A percentile compares a stretch with the other conserved stretches of the same genome.
Conservation (phyloP, 306 rosid genomes). For the Ziziphus jujuba region DNA sequence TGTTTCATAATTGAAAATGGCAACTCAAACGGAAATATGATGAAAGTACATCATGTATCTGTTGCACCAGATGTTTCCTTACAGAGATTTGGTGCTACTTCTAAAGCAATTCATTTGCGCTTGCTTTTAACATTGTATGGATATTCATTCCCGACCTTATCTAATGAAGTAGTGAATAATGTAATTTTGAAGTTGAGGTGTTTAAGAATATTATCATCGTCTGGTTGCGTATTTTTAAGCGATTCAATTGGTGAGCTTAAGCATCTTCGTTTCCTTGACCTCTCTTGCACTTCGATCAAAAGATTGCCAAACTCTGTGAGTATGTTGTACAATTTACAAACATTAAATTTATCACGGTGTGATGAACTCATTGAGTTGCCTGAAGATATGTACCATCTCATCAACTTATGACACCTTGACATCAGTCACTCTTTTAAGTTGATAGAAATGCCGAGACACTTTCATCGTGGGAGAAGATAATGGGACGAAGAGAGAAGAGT, state of each 20-base stretch:
- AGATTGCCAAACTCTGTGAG: conserved; percentile 13
- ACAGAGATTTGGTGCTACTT: not conserved
- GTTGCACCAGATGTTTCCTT: not conserved
- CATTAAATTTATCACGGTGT: too few relatives aligned
- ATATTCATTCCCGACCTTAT: not conserved
- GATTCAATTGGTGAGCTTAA: not conserved
- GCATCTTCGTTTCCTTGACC: conserved; percentile 10
- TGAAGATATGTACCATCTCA: not conserved
- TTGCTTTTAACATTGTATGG: not conserved
- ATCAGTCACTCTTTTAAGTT: not conserved
- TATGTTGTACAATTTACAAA: too few relatives aligned
- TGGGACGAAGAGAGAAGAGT: not conserved
- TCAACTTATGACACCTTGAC: conserved; percentile 17
- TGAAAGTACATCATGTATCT: not conserved
- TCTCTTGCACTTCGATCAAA: conserved; percentile 8
- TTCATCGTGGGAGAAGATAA: not conserved
- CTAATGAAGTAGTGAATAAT: not conserved
- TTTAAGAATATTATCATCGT: conserved; percentile 15
- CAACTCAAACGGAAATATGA: too few relatives aligned
- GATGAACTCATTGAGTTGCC: conserved; percentile 19
- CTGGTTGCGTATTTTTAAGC: not conserved
- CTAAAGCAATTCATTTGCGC: not conserved
- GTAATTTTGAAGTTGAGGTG: not conserved
- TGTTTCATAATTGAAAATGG: not conserved
- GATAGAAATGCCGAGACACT: not conserved